Evolutionary conservation across 2,329 filamentous ascomycete genomes (phyloP), one percentile per base, ranked within the genome.

Genomic region (Cytospora piceae): DNA sequence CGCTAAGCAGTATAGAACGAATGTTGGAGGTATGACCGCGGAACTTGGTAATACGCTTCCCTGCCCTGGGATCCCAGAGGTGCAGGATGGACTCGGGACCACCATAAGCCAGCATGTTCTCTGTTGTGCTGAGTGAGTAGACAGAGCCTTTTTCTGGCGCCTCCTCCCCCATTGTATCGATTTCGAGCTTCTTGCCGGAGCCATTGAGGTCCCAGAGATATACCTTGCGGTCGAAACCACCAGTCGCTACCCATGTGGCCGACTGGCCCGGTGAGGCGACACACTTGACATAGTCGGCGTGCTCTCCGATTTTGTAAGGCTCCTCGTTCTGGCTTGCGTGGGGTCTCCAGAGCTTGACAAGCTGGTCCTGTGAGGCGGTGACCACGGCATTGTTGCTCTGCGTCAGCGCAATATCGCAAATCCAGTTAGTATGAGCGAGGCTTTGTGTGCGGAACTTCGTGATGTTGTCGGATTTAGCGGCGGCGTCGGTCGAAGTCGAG

Each of bases 21-120:
- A 99, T 90, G 70, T 94, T 97, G 81, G 96, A 94, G 24, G 94
- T 96, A 76, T 99, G 95, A 6, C 95, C 95, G 27, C 98, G 93
- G 70, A 99, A 94, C 77, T 97, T 98, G 69, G 94, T 98, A 66
- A 98, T 90, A 69, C 92, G 87, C 79, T 95, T 93, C 64, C 94
- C 94, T 12, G 92, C 90, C 72, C 90, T 89, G 57, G 93, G 87
- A 77, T 99, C 95, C 91, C 96, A 97, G 17, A 99, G 82, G 61
- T 95, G 87, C 39, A 98, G 92, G 53, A 93, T 93, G 74, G 93
- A 95, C 79, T 99, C 95, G 0, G 95, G 95, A 0, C 95, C 95
- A 65, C 95, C 95, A 74, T 92, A 96, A 37, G 94, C 95, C 61
- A 99, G 82, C 64, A 99, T 87, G 67, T 86, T 91, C 59, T 89